A percentile compares a stretch with the other conserved stretches of the same genome.
Conservation (phyloP, 805 yeast species). For the Brettanomyces anomalus region DNA sequence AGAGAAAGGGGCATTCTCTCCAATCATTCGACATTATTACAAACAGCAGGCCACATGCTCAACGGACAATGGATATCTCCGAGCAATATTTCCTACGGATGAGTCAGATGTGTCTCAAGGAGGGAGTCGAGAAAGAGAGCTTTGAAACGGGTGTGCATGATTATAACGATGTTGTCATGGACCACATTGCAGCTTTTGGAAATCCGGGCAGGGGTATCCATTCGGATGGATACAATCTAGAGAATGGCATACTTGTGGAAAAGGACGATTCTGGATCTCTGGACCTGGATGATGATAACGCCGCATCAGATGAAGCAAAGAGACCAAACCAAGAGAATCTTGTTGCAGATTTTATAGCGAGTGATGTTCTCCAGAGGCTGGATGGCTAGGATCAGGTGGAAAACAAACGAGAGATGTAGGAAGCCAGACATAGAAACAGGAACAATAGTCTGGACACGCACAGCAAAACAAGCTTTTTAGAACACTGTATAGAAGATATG, state of each 20-base stretch:
- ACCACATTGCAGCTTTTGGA: neutral
- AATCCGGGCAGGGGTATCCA: neutral
- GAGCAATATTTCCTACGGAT: neutral
- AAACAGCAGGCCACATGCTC: too few species aligned
- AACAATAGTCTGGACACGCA: too few species aligned
- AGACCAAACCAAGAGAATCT: slow-evolving; percentile 7
- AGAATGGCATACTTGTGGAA: slow-evolving; percentile 5
- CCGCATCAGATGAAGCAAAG: neutral
- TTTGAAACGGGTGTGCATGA: neutral
- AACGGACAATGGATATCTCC: neutral
- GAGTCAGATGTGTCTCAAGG: neutral
- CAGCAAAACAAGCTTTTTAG: too few species aligned
- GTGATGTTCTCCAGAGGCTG: slow-evolving; percentile 15
- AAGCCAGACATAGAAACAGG: too few species aligned
- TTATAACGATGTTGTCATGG: neutral
- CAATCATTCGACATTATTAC: too few species aligned
- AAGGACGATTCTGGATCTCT: too few species aligned
- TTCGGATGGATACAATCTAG: slow-evolving; percentile 4
- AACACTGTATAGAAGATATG: too few species aligned
- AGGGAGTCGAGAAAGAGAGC: neutral
- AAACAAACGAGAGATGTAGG: too few species aligned
- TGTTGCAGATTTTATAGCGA: slow-evolving; percentile 15
- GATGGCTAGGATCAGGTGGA: too few species aligned
- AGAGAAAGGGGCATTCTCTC: too few species aligned
- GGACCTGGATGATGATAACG: neutral